These are phyloP conservation scores for Psilocybe azurescens DNA, from an alignment of 768 basidiomycete species.

Conservation along the genomic window DNA sequence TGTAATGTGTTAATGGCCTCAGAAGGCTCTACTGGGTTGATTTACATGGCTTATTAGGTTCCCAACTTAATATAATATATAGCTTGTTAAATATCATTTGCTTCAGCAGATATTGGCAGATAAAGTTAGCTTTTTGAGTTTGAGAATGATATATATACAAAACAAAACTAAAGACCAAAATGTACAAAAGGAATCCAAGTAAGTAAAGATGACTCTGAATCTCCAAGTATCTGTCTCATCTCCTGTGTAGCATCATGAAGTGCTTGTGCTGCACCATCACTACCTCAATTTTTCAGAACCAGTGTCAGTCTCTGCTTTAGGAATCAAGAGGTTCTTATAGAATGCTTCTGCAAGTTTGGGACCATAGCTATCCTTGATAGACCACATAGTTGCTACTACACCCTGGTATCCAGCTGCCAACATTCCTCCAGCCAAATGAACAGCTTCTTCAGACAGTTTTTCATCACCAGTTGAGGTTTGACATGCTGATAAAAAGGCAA, in stretches of 20 bases:
- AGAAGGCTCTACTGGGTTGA: too few species aligned
- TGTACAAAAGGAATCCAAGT: background rate
- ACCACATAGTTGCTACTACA: slow-evolving; percentile 23
- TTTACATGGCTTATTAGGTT: too few species aligned
- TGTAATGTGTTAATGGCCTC: too few species aligned
- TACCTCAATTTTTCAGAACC: too few species aligned
- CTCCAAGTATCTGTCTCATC: background rate
- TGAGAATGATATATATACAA: too few species aligned
- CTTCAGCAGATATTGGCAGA: too few species aligned
- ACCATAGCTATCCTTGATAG: slow-evolving; percentile 14
- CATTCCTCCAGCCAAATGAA: slow-evolving; percentile 20
- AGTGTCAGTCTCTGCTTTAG: too few species aligned
- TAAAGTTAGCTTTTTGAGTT: too few species aligned
- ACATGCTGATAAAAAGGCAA: slow-evolving; percentile 16
- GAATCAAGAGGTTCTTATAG: background rate
- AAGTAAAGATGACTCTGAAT: background rate
- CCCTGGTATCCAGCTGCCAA: slow-evolving; percentile 17
- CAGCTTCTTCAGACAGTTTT: slow-evolving; percentile 13
- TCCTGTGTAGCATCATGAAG: too few species aligned
- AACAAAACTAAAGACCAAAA: background rate
- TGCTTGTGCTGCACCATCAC: too few species aligned
- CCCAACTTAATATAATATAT: too few species aligned
- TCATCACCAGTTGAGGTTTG: background rate
- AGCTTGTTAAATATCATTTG: too few species aligned
- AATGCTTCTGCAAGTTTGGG: background rate